Base-by-base conservation (phyloP, 768 basidiomycete genomes). In the Punctularia strigosozonata region DNA sequence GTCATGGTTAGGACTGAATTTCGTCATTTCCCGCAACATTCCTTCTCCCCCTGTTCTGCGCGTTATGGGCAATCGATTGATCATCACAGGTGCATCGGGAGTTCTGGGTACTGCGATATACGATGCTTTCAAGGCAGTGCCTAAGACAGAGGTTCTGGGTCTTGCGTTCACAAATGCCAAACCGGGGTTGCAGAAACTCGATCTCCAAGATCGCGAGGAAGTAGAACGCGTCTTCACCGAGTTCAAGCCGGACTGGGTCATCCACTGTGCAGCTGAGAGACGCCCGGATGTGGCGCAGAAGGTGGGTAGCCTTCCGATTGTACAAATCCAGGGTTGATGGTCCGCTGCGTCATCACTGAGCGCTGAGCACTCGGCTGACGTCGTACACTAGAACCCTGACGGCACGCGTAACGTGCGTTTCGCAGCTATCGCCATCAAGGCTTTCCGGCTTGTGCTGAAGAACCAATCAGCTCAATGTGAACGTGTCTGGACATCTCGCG, bases 241-340 rank as follows among this genome's bases (percentile, higher is more conserved):
- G 17, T 68, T 74, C 55, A 69, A 69, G 40, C 85, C 88, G 0
- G 61, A 80, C 40, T 87, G 82, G 77, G 76, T 97, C 26, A 77
- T 98, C 13, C 94, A 98, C 53, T 95, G 91, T 51, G 94, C 94
- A 12, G 94, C 94, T 2, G 92, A 98, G 60, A 63, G 94, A 44
- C 66, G 91, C 31, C 90, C 92, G 4, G 91, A 97, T 53, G 84
- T 88, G 10, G 91, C 89, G 40, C 88, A 94, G 57, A 83, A 82
- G 64, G 90, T 85, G 45, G 36, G 69, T 55, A 24, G 18, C 18
- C 25, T 45, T 39, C 12, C 22, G 37, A 30, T 24, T 24, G 7
- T 24, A 33, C n/a, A 8, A 22, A 12, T 19, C 7, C 32, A 41
- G 19, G 14, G 4, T 44, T 40, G 46, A 38, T 31, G 7, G 25